Percentiles rank a stretch among this genome's conserved stretches.
These are phyloP conservation scores for Podospora pseudocomata DNA, from an alignment of 495 filamentous ascomycete species.

Conservation along the genomic window DNA sequence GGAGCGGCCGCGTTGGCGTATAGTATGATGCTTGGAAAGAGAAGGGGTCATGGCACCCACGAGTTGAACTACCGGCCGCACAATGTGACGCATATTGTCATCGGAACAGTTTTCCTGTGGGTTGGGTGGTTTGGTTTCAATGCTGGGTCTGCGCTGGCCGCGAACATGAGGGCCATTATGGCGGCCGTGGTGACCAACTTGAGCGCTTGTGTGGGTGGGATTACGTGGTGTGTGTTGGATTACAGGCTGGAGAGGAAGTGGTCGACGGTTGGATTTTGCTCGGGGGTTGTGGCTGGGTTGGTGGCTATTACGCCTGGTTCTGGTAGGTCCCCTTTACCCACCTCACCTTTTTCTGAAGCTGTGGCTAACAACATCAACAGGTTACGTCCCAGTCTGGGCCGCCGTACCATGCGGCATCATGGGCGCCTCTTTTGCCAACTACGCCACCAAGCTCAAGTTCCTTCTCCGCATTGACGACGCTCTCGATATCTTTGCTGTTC, in stretches of 20 bases:
- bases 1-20: conserved; percentile 82
- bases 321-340: conserved; percentile 30
- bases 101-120: conserved; percentile 96
- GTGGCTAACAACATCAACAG: conserved; percentile 26
- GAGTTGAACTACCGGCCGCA: conserved; percentile 94
- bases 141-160: conserved; percentile 78
- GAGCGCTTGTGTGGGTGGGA: conserved; percentile 76
- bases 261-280: conserved; percentile 97
- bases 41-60: conserved; percentile 79
- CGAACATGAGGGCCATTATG: conserved; percentile 82
- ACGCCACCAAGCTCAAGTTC: conserved; percentile 96
- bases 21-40: conserved; percentile 84
- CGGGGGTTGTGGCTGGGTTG: conserved; percentile 85
- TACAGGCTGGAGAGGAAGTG: conserved; percentile 92
- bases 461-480: conserved; percentile 81
- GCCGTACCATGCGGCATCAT: conserved; percentile 87
- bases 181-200: conserved; percentile 66
- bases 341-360: background rate
- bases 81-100: conserved; percentile 92
- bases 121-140: conserved; percentile 99
- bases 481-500: conserved; percentile 91
- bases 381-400: conserved; percentile 87
- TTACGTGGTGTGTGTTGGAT: conserved; percentile 93
- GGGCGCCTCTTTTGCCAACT: conserved; percentile 83
- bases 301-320: conserved; percentile 93